Base-by-base conservation (phyloP, 768 basidiomycete genomes). In the Boletus rubropictus region DNA sequence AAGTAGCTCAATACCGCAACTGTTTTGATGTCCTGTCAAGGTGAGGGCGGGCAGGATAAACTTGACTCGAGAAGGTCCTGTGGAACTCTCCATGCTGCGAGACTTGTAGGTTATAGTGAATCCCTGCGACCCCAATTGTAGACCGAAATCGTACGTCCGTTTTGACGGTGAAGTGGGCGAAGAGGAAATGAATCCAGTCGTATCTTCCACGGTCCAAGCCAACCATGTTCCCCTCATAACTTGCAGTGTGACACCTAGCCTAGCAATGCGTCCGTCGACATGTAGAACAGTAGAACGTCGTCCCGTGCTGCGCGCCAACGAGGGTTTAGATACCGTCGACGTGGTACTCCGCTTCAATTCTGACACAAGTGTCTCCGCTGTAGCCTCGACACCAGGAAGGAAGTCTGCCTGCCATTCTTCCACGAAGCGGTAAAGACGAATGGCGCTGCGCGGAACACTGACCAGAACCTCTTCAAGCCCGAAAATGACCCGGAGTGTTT, bases 171-270 rank as follows among this genome's bases (percentile, higher is more conserved):
- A 59, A 24, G 59, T 45, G 14, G 62, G 62, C 1, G 71, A 63
- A 21, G 72, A 75, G 35, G 75, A 71, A 24, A 76, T 33, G 55
- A 80, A 81, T 2, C 63, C 65, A 7, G 79, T 64, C 0, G 70
- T 73, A 42, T 80, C 68, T 46, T 76, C 69, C 18, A 81, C 66
- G 47, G 82, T 77, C 86, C 83, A 89, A 7, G 85, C 82, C 27
- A 91, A 65, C 89, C 89, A 92, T 1, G 88, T 91, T 17, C 87
- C 88, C 50, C 83, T 86, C 84, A 91, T 89, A 33, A 91, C 81
- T 56, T 90, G 89, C 6, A 92, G 74, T 4, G 79, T 78, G 8
- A 89, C 70, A 21, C 76, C 75, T 20, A 81, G 60, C 18, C 74
- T 75, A 5, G 63, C 57, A 8, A 89, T 46, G 22, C 73, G 71